A percentile compares a stretch with the other conserved stretches of the same genome.
Conservation (phyloP, 768 basidiomycete genomes). For the Cyclocybe aegerita region DNA sequence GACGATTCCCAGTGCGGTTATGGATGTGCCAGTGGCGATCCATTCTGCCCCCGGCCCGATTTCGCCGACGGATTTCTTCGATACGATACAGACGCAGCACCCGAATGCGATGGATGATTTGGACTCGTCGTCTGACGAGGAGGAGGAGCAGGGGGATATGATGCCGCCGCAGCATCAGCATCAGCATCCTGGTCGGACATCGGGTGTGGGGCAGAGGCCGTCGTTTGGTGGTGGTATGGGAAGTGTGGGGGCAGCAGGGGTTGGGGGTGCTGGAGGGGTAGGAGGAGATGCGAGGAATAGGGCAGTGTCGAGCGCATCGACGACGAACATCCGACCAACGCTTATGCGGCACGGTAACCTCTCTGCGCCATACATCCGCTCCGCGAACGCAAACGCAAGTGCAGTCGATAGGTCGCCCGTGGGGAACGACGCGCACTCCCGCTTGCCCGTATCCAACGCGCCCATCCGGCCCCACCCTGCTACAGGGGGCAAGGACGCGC, state of each 20-base stretch:
- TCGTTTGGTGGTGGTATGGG: too few species aligned
- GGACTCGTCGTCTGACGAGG: conserved; percentile 56
- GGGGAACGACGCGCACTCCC: conserved; percentile 32
- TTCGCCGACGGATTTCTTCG: conserved; percentile 73
- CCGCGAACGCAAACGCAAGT: conserved; percentile 30
- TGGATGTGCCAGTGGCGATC: conserved; percentile 38
- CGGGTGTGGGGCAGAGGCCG: too few species aligned
- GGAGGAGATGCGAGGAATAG: conserved; percentile 35
- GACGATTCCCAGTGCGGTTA: neutral
- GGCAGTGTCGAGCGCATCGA: conserved; percentile 34
- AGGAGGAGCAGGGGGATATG: conserved; percentile 27
- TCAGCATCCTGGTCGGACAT: conserved; percentile 7
- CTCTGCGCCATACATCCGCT: conserved; percentile 62
- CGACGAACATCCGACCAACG: conserved; percentile 32
- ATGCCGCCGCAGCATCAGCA: conserved; percentile 9
- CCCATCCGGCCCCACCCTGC: conserved; percentile 46
- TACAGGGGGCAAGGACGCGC: conserved; percentile 42
- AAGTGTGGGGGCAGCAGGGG: too few species aligned
- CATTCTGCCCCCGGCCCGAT: conserved; percentile 65
- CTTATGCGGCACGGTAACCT: conserved; percentile 69
- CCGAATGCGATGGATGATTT: conserved; percentile 74
- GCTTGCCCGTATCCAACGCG: conserved; percentile 53
- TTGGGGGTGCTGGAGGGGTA: conserved; percentile 3
- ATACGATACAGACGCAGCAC: conserved; percentile 60
- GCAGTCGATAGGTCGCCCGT: conserved; percentile 7